Evolutionary conservation across 2,329 filamentous ascomycete species (phyloP), one percentile per base, ranked within the genome.

Genomic region (Exophiala xenobiotica): DNA sequence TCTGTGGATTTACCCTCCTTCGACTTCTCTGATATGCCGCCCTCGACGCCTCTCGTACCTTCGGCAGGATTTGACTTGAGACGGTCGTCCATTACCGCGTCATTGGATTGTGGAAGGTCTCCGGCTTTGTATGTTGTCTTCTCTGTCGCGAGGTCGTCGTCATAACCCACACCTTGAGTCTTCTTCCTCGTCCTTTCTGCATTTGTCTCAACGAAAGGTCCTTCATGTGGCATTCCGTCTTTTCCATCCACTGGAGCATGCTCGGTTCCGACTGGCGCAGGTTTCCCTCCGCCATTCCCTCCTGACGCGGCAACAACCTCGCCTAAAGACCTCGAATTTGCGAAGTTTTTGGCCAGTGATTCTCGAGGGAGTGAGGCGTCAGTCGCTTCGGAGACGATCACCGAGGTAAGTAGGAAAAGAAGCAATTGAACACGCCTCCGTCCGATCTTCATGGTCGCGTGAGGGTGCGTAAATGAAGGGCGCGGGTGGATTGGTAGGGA

Each of bases 71-170:
- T 79, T 29, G 79, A 73, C 59, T 90, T 78, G 66, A 87, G 80
- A 57, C 86, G 88, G 68, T 96, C 91, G 65, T 95, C 88, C 92
- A 96, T 96, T 52, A 96, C 90, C 33, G 91, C 90, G 66, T 95
- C 79, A 53, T 82, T 80, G 27, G 75, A 78, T 55, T 78, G 71
- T 2, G 80, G 77, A 20, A 81, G 75, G 31, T 69, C 20, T 61
- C 65, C 18, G 62, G 60, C 42, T 46, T 70, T 67, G 24, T 71
- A 68, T 29, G 59, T 57, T 55, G 63, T 51, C 57, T 62, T 53
- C 35, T 59, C 63, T 16, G 53, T 61, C 35, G 65, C 62, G 5
- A 61, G 56, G 5, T 57, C 59, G 24, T 64, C 65, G 38, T 68
- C 67, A 20, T 63, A 61, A 3, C 45, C 40, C 4, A 29, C 33